Evolutionary conservation across 1,284 basidiomycete genomes (phyloP), one percentile per base, ranked within the genome.

Genomic region (Sphagnurus paluster): DNA sequence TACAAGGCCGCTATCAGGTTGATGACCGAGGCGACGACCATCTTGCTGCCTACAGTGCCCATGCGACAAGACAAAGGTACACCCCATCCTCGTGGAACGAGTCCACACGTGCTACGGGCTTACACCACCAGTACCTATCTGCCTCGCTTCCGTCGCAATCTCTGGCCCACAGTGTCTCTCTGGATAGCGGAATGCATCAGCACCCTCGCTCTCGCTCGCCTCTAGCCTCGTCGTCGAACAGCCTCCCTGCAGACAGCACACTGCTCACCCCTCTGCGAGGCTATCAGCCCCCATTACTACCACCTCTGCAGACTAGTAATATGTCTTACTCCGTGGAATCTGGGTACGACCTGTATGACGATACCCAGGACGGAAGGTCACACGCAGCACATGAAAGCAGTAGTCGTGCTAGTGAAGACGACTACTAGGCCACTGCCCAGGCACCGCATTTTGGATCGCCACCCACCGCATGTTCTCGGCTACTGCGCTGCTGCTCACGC

Each of bases 191-290:
- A 32, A 43, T 57, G 37, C 39, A 43, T 25, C 48, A 55, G 24
- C 23, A 21, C 36, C 46, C 30, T 13, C 34, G 54, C 44, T 39
- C 54, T 29, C 52, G 57, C 44, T 56, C 59, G 44, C 52, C 61
- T 39, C 49, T 58, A 19, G 49, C 46, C 29, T 33, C 48, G 39
- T 48, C 56, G 40, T 44, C 64, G 20, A 61, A 59, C 45, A 63
- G 71, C 26, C 60, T 76, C 14, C 71, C 72, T 32, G 60, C 69
- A 19, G 65, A 70, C 54, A 75, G 74, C 57, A 74, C 72, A 29
- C 57, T 76, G 37, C 57, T 76, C 33, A 76, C 72, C 16, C 72
- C 74, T 14, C 61, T 75, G 17, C 61, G 66, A 16, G 66, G 68
- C 34, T 71, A 70, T 54, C 64, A 62, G 34, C 50, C 60, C 3